Evolutionary conservation across 1,284 basidiomycete species (phyloP), one percentile per base, ranked within the genome.

Genomic region (Phenoliferia sp.): DNA sequence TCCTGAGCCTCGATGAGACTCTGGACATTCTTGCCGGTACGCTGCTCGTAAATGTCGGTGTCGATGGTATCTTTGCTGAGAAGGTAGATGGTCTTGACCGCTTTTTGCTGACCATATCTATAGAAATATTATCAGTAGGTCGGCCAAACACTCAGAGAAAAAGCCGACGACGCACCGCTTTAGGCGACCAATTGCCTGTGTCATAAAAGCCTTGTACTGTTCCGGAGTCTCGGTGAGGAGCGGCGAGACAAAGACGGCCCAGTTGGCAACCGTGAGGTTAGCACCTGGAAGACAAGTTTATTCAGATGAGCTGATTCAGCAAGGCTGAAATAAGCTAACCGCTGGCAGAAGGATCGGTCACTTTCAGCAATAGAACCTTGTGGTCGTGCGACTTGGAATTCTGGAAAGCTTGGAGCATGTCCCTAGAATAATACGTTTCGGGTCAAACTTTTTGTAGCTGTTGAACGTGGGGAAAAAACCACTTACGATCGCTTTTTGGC

Each of bases 191-290:
- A 94, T 87, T 0, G 93, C 93, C 78, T 96, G 93, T 0, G 90
- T 95, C 79, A 91, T 90, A 73, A 86, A 88, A 34, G 92, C 90
- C 35, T 87, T 85, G 78, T 94, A 95, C 65, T 89, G 78, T 90
- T 90, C 79, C 88, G 85, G 29, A 73, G 87, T 84, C 34, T 84
- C 82, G 26, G 91, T 85, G 28, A 94, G 86, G 36, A 97, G 83
- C 3, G 94, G 94, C 3, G 91, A 94, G 61, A 97, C 82, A 84
- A 97, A 97, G 77, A 97, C 89, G 39, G 92, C 94, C 76, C 95
- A 92, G 80, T 94, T 97, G 19, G 94, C 94, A 26, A 86, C 88
- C 1, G 94, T 96, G 75, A 97, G 80, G 78, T 97, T 97, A 12
- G 78, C 78, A 59, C 75, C 75, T 73, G 59, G 28, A 10, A 29